Base-by-base conservation (phyloP, 1,284 basidiomycete species). In the Ceratobasidium sp. region DNA sequence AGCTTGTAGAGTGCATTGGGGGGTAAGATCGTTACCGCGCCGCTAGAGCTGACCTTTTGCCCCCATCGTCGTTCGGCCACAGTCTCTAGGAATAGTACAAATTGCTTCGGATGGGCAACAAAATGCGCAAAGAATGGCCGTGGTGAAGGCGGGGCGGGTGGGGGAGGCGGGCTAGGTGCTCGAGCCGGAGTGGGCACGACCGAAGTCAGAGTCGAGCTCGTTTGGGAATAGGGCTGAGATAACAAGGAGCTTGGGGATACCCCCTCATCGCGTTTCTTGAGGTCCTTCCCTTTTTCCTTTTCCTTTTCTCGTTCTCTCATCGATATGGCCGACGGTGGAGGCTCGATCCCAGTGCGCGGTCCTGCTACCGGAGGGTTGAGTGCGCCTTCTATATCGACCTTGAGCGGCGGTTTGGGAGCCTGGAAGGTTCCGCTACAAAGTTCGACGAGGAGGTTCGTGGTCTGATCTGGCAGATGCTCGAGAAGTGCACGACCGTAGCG, bases 81-180 rank as follows among this genome's bases (percentile, higher is more conserved):
- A 0, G 92, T 92, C 86, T 99, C 97, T 7, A 99, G 89, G 84
- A 99, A 99, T 1, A 90, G 88, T 52, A 95, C 89, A 81, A 99
- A 97, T 74, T 94, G 90, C 1, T 88, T 88, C 78, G 93, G 91
- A 82, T 97, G 95, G 81, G 97, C 95, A 56, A 98, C 93, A 81
- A 98, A 99, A 84, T 98, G 96, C 0, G 97, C 92, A 82, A 99
- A 99, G 84, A 96, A 98, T 44, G 93, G 87, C 0, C 92, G 88
- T 0, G 97, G 96, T 0, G 96, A 96, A 0, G 96, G 94, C 79
- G 17, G 80, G 0, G 81, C 70, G 13, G 82, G 82, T 2, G 81
- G 82, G 17, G 66, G 66, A 10, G 84, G 83, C 9, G 86, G 84
- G 10, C 83, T 81, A 38, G 83, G 79, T 33, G 83, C 79, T 13